phyloP scores from a whole-genome alignment of 1,139 yeast species.

The Debaryomycetaceae sp. region DNA sequence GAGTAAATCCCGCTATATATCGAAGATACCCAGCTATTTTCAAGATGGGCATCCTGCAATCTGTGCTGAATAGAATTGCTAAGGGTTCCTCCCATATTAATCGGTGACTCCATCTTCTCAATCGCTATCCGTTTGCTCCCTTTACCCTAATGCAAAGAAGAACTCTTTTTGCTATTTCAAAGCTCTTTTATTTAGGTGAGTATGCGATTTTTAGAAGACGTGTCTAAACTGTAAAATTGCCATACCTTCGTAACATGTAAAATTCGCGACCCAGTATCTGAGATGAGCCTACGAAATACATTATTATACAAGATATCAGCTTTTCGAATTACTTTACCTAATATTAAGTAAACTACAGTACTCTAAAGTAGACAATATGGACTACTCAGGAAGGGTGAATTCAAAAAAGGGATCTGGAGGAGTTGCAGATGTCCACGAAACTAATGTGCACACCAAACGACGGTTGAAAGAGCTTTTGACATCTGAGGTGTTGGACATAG shows the following conservation, averaged over 20 bases:
- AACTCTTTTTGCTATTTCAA: too few species aligned
- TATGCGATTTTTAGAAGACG: conserved; percentile 8
- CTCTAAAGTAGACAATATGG: conserved; percentile 33
- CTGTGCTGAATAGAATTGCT: conserved; percentile 39
- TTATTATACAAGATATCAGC: too few species aligned
- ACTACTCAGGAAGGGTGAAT: conserved; percentile 43
- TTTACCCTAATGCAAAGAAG: too few species aligned
- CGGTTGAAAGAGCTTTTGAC: conserved; percentile 64
- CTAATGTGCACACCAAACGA: conserved; percentile 62
- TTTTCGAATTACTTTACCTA: too few species aligned
- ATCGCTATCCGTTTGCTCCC: neutral
- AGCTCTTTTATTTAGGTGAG: too few species aligned
- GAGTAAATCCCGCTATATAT: conserved; percentile 34
- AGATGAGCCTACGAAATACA: neutral
- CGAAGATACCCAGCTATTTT: conserved; percentile 16
- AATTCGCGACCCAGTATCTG: neutral
- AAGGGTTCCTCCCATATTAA: conserved; percentile 42
- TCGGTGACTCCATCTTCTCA: conserved; percentile 42
- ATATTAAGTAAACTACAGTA: too few species aligned
- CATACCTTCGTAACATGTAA: conserved; percentile 5
- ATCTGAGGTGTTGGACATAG: conserved; percentile 58
- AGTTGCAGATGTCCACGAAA: conserved; percentile 64
- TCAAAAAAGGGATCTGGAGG: conserved; percentile 62
- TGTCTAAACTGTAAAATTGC: conserved; percentile 9
- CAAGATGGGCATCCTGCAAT: conserved; percentile 36